Conservation (phyloP, 345 rosid genomes). For the Physaria fendleri region DNA sequence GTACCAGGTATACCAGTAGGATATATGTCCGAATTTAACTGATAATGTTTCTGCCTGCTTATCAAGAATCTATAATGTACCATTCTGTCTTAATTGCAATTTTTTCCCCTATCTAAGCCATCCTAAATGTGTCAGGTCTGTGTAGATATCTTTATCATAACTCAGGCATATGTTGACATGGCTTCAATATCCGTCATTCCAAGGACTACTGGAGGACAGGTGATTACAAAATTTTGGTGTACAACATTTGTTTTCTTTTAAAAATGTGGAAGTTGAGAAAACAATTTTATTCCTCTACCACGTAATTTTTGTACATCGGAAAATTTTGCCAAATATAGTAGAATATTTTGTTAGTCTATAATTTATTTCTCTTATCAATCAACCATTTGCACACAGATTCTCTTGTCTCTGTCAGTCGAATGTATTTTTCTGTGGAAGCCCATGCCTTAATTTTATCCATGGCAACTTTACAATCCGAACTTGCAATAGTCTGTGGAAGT, state of each 20-base stretch:
- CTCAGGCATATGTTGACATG: constrained; percentile 78
- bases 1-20: constrained; percentile 62
- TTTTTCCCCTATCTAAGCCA: neutral
- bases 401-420: constrained; percentile 1
- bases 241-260: neutral
- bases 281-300: no score
- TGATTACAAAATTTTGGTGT: constrained; percentile 20
- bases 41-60: neutral
- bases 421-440: neutral
- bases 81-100: neutral
- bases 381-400: neutral
- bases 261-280: no score
- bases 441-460: neutral
- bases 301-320: no score
- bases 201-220: constrained; percentile 93
- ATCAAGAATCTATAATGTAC: neutral
- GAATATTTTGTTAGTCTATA: neutral
- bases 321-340: no score
- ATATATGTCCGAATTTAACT: neutral
- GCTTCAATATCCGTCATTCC: constrained; percentile 85
- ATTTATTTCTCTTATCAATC: neutral
- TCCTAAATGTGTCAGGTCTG: constrained; percentile 54
- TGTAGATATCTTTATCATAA: constrained; percentile 75
- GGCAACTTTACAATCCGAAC: neutral
- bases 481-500: neutral